These are phyloP conservation scores for Citrus mangshanensis DNA, from an alignment of 345 rosid genomes.

Conservation along the genomic window DNA sequence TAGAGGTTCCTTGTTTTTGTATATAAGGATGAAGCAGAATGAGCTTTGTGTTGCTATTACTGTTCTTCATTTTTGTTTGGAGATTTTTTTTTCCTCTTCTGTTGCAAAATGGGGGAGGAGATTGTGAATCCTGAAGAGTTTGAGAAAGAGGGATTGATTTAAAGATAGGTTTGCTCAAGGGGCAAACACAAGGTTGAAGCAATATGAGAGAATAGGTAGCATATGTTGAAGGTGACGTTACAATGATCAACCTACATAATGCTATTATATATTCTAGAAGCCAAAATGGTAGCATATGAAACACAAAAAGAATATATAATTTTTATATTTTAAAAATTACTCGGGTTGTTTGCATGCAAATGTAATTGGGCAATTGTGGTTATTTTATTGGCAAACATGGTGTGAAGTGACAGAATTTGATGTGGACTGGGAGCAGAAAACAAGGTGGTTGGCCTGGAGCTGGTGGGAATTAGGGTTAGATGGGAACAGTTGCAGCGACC, in stretches of 20 bases:
- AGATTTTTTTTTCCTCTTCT: not conserved
- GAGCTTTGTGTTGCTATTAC: slow-evolving; percentile 74
- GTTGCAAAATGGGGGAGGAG: slow-evolving; percentile 18
- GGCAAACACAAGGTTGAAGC: slow-evolving; percentile 17
- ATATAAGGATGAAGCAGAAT: slow-evolving; percentile 91
- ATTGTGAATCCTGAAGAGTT: slow-evolving; percentile 26
- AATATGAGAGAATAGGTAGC: slow-evolving; percentile 5
- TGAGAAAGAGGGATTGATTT: slow-evolving; percentile 35
- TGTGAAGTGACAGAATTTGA: not conserved
- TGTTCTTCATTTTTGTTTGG: slow-evolving; percentile 52
- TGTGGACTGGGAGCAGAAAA: slow-evolving; percentile 14
- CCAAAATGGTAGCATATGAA: slow-evolving; percentile 3
- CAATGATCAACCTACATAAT: slow-evolving; percentile 17
- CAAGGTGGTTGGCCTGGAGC: slow-evolving; percentile 33
- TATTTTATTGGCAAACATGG: not conserved
- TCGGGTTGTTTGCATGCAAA: slow-evolving; percentile 17
- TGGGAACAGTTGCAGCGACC: slow-evolving; percentile 46
- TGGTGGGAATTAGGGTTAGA: slow-evolving; percentile 32
- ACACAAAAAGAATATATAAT: not conserved
- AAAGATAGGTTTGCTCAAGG: slow-evolving; percentile 18
- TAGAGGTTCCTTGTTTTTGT: slow-evolving; percentile 84
- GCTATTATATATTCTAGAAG: slow-evolving; percentile 7
- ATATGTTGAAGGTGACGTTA: slow-evolving; percentile 39
- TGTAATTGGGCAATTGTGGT: slow-evolving; percentile 11
- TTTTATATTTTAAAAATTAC: not conserved